These are phyloP conservation scores for Yamadazyma endophytica DNA, from an alignment of 805 yeast species.

Conservation along the genomic window DNA sequence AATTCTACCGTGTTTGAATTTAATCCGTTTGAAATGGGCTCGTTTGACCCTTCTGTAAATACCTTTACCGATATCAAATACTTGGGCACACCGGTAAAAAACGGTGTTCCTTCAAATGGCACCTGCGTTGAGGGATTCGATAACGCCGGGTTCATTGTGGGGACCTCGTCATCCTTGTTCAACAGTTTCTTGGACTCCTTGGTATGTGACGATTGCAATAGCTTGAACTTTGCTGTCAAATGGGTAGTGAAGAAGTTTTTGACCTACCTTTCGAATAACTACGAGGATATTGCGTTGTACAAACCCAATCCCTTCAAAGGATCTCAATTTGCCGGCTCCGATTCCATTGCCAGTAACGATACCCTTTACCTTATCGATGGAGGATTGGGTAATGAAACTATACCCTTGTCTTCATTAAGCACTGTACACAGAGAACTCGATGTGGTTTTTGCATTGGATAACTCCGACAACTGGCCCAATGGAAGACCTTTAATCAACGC, in stretches of 20 bases:
- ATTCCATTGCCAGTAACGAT: slow-evolving; percentile 14
- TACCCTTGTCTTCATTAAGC: slow-evolving; percentile 30
- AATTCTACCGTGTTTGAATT: slow-evolving; percentile 39
- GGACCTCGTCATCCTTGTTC: slow-evolving; percentile 38
- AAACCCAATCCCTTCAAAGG: slow-evolving; percentile 35
- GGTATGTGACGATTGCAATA: slow-evolving; percentile 28
- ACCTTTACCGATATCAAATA: slow-evolving; percentile 34
- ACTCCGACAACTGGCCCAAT: slow-evolving; percentile 28
- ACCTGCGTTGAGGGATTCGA: slow-evolving; percentile 33
- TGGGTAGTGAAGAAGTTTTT: slow-evolving; percentile 21
- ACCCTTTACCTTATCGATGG: slow-evolving; percentile 37
- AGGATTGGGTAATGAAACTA: slow-evolving; percentile 33
- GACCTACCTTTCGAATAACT: slow-evolving; percentile 17
- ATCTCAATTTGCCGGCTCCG: slow-evolving; percentile 22
- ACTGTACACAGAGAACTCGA: slow-evolving; percentile 33
- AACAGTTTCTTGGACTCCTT: slow-evolving; percentile 31
- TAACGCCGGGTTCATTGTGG: slow-evolving; percentile 36
- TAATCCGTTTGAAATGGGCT: slow-evolving; percentile 41
- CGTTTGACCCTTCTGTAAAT: slow-evolving; percentile 36
- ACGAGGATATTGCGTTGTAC: slow-evolving; percentile 29
- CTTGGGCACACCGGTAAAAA: slow-evolving; percentile 29
- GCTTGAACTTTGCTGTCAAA: slow-evolving; percentile 21
- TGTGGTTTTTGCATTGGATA: slow-evolving; percentile 35
- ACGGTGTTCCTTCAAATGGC: slow-evolving; percentile 24
- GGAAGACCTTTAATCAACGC: slow-evolving; percentile 29